Base-by-base conservation (phyloP, 148 eudicot species). In the Suaeda aralocaspica region DNA sequence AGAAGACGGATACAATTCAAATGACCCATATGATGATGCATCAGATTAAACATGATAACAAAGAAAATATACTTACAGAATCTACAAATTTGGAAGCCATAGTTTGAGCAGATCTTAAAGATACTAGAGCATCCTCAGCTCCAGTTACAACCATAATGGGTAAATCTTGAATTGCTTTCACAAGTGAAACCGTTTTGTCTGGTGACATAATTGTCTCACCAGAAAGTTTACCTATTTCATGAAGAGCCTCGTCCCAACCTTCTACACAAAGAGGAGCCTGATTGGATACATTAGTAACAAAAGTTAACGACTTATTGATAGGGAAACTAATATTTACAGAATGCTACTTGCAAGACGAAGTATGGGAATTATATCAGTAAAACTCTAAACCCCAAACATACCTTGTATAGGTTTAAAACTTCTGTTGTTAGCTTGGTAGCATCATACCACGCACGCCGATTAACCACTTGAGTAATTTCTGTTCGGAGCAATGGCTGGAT, bases 181-280 rank as follows among this genome's bases (percentile, higher is more conserved):
- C 82, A 82, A 94, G 55, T 45, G 76, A 83, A 14, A 77, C 72
- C 41, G 88, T 91, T 72, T 69, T 81, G 77, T 84, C 84, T 22
- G 85, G 87, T n/a, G 96, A 81, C 65, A 91, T 83, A 68, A 91
- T 81, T 22, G 90, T 87, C 73, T 94, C 97, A 65, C 67, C 84
- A 51, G 99, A 91, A 51, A 91, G 82, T 74, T 87, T 94, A 25
- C 96, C 96, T 34, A 94, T 85, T 79, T 94, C 97, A 72, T 92
- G 92, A 16, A 94, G 90, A 33, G 99, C 96, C 72, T 91, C 93
- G 76, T 91, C 97, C 97, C 97, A 94, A 41, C 99, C 97, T 83
- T 94, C 97, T 59, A 91, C 87, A 66, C 84, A 88, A 16, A 94
- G 83, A 60, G 99, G 93, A 57, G 90, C 96, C 99, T 94, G 73